These are phyloP conservation scores for Plasmodium chabaudi DNA, from an alignment of 169 alveolate species.

Conservation along the genomic window DNA sequence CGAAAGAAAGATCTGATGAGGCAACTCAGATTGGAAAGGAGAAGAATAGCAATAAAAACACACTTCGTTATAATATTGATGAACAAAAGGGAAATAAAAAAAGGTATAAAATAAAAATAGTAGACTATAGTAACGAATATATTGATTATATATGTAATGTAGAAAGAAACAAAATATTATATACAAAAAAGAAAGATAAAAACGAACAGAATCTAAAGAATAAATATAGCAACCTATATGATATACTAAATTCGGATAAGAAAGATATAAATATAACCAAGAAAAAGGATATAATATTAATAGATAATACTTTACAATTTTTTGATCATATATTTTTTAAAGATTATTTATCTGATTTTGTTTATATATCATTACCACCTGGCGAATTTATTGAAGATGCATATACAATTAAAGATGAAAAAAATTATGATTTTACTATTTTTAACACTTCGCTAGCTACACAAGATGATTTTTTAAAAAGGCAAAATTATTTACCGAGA, in stretches of 20 bases:
- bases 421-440: slow-evolving; percentile 69
- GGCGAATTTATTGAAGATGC: slow-evolving; percentile 77
- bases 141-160: slow-evolving; percentile 64
- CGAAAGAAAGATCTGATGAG: background rate
- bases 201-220: background rate
- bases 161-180: slow-evolving; percentile 24
- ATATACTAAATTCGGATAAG: slow-evolving; percentile 18
- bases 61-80: background rate
- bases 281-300: slow-evolving; percentile 27
- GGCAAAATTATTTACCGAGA: slow-evolving; percentile 47
- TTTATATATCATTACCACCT: slow-evolving; percentile 76
- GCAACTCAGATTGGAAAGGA: background rate
- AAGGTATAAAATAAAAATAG: slow-evolving; percentile 32
- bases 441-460: slow-evolving; percentile 66
- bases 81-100: background rate
- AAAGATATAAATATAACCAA: slow-evolving; percentile 25
- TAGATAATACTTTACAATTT: slow-evolving; percentile 51
- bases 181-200: slow-evolving; percentile 8
- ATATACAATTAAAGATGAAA: slow-evolving; percentile 68
- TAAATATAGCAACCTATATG: slow-evolving; percentile 2
- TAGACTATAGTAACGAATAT: slow-evolving; percentile 48
- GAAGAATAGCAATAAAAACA: background rate
- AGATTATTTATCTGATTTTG: slow-evolving; percentile 77
- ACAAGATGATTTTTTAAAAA: slow-evolving; percentile 60
- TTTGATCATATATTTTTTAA: slow-evolving; percentile 75